Percentiles rank a stretch among this genome's conserved stretches.
Evolutionary conservation across 1,284 basidiomycete genomes (phyloP).

Genomic region (Tylopilus sp.): DNA sequence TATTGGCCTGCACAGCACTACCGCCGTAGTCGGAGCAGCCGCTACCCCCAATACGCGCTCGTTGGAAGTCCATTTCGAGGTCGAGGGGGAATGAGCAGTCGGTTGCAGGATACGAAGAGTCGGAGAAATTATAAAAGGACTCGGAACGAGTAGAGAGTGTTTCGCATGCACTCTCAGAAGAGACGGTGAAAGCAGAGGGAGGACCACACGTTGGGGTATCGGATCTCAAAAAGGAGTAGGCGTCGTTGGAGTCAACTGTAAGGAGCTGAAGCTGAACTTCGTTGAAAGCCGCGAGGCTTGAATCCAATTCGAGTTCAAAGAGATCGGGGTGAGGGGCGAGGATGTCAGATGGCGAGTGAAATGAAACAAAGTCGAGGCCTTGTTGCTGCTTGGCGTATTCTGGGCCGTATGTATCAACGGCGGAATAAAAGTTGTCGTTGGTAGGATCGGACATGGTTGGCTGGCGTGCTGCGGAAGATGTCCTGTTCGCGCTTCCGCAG

Average conservation of each 20-base stretch:
- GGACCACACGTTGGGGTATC: slow-evolving; percentile 65
- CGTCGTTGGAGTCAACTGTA: slow-evolving; percentile 58
- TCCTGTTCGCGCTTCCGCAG: slow-evolving; percentile 1
- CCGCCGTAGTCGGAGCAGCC: slow-evolving; percentile 51
- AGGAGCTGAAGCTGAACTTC: slow-evolving; percentile 58
- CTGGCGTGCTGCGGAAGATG: slow-evolving; percentile 26
- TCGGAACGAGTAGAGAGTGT: slow-evolving; percentile 63
- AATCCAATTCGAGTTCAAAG: slow-evolving; percentile 77
- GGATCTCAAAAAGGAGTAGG: slow-evolving; percentile 58
- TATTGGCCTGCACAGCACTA: slow-evolving; percentile 37
- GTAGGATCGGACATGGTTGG: slow-evolving; percentile 32
- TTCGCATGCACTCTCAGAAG: slow-evolving; percentile 72
- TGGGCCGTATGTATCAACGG: slow-evolving; percentile 36
- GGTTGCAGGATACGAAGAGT: slow-evolving; percentile 48
- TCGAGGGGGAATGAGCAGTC: slow-evolving; percentile 55
- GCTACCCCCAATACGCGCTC: slow-evolving; percentile 49
- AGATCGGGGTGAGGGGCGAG: slow-evolving; percentile 71
- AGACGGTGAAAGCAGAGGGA: slow-evolving; percentile 72
- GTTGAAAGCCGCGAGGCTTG: slow-evolving; percentile 60
- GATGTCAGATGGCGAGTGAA: slow-evolving; percentile 61
- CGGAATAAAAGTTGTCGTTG: slow-evolving; percentile 32
- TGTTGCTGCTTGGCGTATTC: slow-evolving; percentile 38
- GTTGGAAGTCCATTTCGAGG: slow-evolving; percentile 69
- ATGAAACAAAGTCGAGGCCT: slow-evolving; percentile 64
- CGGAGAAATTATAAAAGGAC: slow-evolving; percentile 61